These are phyloP conservation scores for Talaromyces sp. DNA, from an alignment of 2,329 filamentous ascomycete genomes.

Conservation along the genomic window DNA sequence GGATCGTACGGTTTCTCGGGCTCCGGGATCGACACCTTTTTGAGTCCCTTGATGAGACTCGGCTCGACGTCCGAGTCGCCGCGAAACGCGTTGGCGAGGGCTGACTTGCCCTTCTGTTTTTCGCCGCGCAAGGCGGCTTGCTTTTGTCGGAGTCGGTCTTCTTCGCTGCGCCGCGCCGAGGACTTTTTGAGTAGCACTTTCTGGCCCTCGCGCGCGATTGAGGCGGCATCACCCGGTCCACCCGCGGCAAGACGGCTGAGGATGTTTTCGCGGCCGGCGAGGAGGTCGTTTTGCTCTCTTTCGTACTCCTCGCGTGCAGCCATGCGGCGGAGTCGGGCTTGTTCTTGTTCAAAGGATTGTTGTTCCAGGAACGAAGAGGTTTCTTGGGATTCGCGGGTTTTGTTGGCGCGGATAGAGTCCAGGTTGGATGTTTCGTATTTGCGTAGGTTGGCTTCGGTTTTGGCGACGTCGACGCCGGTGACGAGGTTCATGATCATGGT, in stretches of 20 bases:
- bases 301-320: slow-evolving; percentile 64
- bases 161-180: slow-evolving; percentile 53
- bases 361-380: slow-evolving; percentile 41
- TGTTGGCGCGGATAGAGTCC: slow-evolving; percentile 51
- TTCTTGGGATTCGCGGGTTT: slow-evolving; percentile 44
- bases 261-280: slow-evolving; percentile 62
- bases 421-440: slow-evolving; percentile 70
- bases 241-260: slow-evolving; percentile 64
- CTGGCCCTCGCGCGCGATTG: slow-evolving; percentile 48
- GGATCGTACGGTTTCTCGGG: slow-evolving; percentile 79
- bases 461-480: slow-evolving; percentile 62
- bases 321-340: slow-evolving; percentile 57
- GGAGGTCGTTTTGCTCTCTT: slow-evolving; percentile 61
- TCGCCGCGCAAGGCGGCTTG: slow-evolving; percentile 36
- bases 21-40: slow-evolving; percentile 56
- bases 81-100: slow-evolving; percentile 15
- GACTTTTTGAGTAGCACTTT: slow-evolving; percentile 68
- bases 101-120: slow-evolving; percentile 18
- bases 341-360: slow-evolving; percentile 60
- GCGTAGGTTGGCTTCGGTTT: slow-evolving; percentile 55
- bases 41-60: slow-evolving; percentile 72
- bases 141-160: slow-evolving; percentile 43
- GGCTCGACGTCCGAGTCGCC: slow-evolving; percentile 21
- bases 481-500: slow-evolving; percentile 85
- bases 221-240: slow-evolving; percentile 54